phyloP scores from a whole-genome alignment of 768 basidiomycete species.

The Clavaria fumosa region DNA sequence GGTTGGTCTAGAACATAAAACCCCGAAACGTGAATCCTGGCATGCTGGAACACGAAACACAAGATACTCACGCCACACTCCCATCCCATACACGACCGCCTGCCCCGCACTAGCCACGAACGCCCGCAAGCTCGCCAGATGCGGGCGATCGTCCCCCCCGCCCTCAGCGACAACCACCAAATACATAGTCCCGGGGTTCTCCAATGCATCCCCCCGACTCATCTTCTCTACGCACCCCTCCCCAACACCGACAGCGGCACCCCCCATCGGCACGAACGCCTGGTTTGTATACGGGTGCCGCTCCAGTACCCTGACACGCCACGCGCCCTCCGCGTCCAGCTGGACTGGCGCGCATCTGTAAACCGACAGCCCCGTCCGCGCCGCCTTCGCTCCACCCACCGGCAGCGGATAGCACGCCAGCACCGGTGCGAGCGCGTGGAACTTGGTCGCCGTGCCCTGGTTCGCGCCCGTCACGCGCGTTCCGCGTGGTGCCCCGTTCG shows the following conservation, averaged over 20 bases:
- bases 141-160: slow-evolving; percentile 60
- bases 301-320: slow-evolving; percentile 64
- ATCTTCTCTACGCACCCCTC: no score
- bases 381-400: no score
- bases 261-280: slow-evolving; percentile 88
- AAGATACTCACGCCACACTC: slow-evolving; percentile 73
- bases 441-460: slow-evolving; percentile 81
- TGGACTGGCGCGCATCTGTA: slow-evolving; percentile 56
- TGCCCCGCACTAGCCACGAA: slow-evolving; percentile 72
- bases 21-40: slow-evolving; percentile 5
- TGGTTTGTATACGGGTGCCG: slow-evolving; percentile 84
- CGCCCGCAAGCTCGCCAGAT: slow-evolving; percentile 57
- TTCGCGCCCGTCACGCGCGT: slow-evolving; percentile 72
- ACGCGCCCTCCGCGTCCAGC: slow-evolving; percentile 32
- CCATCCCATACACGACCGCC: slow-evolving; percentile 72
- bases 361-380: slow-evolving; percentile 61
- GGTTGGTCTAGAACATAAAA: slow-evolving; percentile 62
- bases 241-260: slow-evolving; percentile 22
- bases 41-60: background rate
- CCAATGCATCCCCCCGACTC: slow-evolving; percentile 27
- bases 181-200: slow-evolving; percentile 40
- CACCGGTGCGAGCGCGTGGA: slow-evolving; percentile 76
- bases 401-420: slow-evolving; percentile 46
- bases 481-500: slow-evolving; percentile 47
- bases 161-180: slow-evolving; percentile 81